Conservation (phyloP, 1,284 basidiomycete genomes). For the Naganishia sp. region DNA sequence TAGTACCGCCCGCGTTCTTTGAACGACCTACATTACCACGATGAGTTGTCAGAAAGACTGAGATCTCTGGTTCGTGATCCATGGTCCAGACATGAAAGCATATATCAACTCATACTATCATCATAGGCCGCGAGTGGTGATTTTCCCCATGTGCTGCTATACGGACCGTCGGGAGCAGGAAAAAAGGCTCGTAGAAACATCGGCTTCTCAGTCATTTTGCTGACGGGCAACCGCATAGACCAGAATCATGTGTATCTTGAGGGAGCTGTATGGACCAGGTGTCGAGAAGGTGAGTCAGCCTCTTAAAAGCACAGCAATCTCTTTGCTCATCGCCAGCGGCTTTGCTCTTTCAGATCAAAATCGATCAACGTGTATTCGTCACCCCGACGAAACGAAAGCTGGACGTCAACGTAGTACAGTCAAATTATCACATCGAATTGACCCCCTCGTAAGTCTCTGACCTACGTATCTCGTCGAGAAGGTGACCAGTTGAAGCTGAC, state of each 20-base stretch:
- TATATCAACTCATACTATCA: no score
- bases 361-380: constrained; percentile 94
- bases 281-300: constrained; percentile 74
- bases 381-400: constrained; percentile 93
- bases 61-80: constrained; percentile 67
- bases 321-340: not conserved
- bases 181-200: constrained; percentile 65
- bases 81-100: not conserved
- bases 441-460: constrained; percentile 75
- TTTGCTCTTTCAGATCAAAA: constrained; percentile 71
- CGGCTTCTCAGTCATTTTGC: not conserved
- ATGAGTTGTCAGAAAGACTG: constrained; percentile 74
- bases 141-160: constrained; percentile 97
- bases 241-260: constrained; percentile 82
- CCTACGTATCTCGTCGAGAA: not conserved
- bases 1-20: constrained; percentile 85
- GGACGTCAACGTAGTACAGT: constrained; percentile 95
- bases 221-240: constrained; percentile 57
- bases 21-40: constrained; percentile 86
- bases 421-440: constrained; percentile 96
- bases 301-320: not conserved
- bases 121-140: constrained; percentile 78
- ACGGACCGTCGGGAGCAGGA: constrained; percentile 93
- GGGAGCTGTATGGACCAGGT: constrained; percentile 86
- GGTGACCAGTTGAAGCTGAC: not conserved